These are phyloP conservation scores for Tilletiaria anomala DNA, from an alignment of 1,284 basidiomycete species.

Conservation along the genomic window DNA sequence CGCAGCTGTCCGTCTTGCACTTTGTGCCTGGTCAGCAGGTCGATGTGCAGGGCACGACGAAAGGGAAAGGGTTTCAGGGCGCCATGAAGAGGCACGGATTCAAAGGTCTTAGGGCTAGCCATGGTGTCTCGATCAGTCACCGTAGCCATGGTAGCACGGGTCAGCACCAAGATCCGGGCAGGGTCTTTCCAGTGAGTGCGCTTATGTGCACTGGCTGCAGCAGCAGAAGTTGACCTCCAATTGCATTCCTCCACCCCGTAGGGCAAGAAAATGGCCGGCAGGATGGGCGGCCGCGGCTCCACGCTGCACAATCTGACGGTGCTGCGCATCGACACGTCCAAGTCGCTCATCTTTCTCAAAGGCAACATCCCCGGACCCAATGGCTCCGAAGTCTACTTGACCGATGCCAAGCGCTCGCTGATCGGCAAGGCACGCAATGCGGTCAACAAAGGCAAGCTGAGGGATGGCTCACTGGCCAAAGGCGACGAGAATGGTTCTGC, in stretches of 20 bases:
- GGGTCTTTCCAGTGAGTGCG: background rate
- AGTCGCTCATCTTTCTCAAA: slow-evolving; percentile 74
- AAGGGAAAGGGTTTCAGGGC: slow-evolving; percentile 90
- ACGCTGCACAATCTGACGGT: slow-evolving; percentile 71
- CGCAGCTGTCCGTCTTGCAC: slow-evolving; percentile 75
- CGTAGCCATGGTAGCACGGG: slow-evolving; percentile 85
- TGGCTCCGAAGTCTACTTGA: slow-evolving; percentile 42
- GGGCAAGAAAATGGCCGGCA: slow-evolving; percentile 94
- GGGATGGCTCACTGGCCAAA: slow-evolving; percentile 50
- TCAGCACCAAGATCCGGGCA: slow-evolving; percentile 48
- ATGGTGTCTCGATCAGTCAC: slow-evolving; percentile 92
- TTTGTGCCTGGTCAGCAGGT: slow-evolving; percentile 96
- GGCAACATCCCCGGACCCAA: slow-evolving; percentile 48
- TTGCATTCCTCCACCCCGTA: too few species aligned
- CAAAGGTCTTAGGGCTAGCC: slow-evolving; percentile 76
- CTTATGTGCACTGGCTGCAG: too few species aligned
- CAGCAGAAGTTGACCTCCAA: too few species aligned
- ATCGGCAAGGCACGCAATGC: slow-evolving; percentile 31
- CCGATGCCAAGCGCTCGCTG: slow-evolving; percentile 31
- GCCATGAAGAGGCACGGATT: slow-evolving; percentile 95
- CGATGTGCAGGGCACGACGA: slow-evolving; percentile 85
- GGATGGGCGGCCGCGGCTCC: slow-evolving; percentile 55
- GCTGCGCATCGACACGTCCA: slow-evolving; percentile 66
- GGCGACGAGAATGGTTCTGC: slow-evolving; percentile 57
- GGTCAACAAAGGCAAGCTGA: slow-evolving; percentile 26